Evolutionary conservation across 208 protist species (phyloP), one percentile per base, ranked within the genome.

Genomic region (Trypanosoma mega): DNA sequence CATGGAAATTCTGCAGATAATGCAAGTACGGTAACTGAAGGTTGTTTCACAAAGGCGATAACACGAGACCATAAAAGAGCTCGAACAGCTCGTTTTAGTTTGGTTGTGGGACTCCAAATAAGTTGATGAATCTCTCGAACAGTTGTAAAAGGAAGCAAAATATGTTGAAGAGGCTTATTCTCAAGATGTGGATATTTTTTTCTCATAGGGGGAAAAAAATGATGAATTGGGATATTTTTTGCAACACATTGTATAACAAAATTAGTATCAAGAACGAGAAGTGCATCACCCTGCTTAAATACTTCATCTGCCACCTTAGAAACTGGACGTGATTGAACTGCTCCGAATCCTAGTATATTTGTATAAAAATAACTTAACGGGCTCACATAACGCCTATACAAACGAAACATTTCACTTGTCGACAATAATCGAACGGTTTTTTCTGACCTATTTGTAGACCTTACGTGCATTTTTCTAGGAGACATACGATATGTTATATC

Each of bases 211-310:
- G 52, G 31, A 49, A 85, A 79, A 57, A 95, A 92, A 60, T 89
- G 82, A 43, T 82, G 81, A 16, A 90, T 52, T 0, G 83, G 53
- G 0, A 91, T 53, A 47, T 95, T 80, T 43, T 91, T 91, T 7
- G 81, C 37, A 9, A 78, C 75, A 39, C 83, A 87, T 21, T 95
- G 85, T 21, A 95, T 49, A 16, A 95, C 51, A 72, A 92, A 86
- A 57, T 95, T 95, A 0, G 89, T 95, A 66, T 95, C 89, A 14
- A 93, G 43, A 24, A 95, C 76, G 1, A 95, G 39, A 4, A 87
- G 18, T 0, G 53, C 30, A n/a, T 68, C 65, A n/a, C 73, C 66
- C 0, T 65, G 45, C 14, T 74, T 52, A 23, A 86, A 39, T 3
- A 76, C 74, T 3, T 33, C 61, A n/a, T 71, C 67, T 1, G 74